A percentile compares a stretch with the other conserved stretches of the same genome.
Conservation (phyloP, 116 monocot species). For the Trichopus zeylanicus region DNA sequence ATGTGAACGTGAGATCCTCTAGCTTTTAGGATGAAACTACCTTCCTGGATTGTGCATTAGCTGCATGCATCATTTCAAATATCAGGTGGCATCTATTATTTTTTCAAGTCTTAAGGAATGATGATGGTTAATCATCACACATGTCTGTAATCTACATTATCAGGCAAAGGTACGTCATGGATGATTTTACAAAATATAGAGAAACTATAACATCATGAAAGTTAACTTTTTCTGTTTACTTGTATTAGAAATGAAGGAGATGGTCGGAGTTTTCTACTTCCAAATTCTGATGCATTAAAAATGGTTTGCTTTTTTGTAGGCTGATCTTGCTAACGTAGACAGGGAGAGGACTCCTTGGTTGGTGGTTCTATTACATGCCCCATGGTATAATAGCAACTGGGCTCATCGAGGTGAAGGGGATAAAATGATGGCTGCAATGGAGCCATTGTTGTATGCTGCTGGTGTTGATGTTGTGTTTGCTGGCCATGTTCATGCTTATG, state of each 20-base stretch:
- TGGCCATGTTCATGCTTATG: slow-evolving; percentile 97
- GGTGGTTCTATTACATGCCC: slow-evolving; percentile 68
- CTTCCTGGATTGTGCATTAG: too few relatives aligned
- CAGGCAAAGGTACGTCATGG: too few relatives aligned
- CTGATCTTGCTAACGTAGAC: slow-evolving; percentile 77
- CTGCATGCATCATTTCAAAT: too few relatives aligned
- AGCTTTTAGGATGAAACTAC: too few relatives aligned
- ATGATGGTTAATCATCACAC: too few relatives aligned
- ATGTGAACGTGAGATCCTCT: too few relatives aligned
- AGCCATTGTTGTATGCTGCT: slow-evolving; percentile 68
- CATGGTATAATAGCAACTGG: slow-evolving; percentile 95
- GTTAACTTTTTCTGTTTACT: background rate
- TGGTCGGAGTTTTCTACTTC: background rate
- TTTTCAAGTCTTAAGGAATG: too few relatives aligned
- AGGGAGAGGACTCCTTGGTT: slow-evolving; percentile 80
- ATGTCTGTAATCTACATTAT: too few relatives aligned
- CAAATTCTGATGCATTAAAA: background rate
- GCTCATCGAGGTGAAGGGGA: slow-evolving; percentile 92
- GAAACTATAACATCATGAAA: too few relatives aligned
- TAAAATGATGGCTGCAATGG: slow-evolving; percentile 74
- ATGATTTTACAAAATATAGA: too few relatives aligned
- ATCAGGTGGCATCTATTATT: too few relatives aligned
- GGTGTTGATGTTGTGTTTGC: slow-evolving; percentile 81
- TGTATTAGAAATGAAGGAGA: background rate
- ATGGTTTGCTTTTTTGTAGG: slow-evolving; percentile 27